These are phyloP conservation scores for Ophiostoma ips DNA, from an alignment of 2,329 filamentous ascomycete genomes.

Conservation along the genomic window DNA sequence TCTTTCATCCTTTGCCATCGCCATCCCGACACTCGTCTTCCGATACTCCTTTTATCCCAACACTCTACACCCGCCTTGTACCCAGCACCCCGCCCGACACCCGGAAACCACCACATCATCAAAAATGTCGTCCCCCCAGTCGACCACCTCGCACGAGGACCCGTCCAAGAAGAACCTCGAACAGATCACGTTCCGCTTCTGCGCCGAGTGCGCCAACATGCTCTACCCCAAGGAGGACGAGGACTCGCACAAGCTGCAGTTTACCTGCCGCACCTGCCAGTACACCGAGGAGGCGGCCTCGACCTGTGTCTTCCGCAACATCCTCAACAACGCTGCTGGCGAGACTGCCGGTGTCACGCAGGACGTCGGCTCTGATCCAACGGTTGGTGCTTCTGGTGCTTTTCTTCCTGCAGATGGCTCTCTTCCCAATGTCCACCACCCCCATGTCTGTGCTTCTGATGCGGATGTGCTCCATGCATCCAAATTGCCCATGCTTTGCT, in stretches of 20 bases:
- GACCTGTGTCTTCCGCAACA: conserved; percentile 89
- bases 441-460: conserved; percentile 3
- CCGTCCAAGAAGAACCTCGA: conserved; percentile 42
- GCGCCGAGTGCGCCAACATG: conserved; percentile 97
- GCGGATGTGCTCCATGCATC: too few species aligned
- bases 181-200: conserved; percentile 95
- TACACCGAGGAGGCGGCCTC: conserved; percentile 78
- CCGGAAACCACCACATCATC: background rate
- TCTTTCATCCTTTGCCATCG: background rate
- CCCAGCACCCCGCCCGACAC: background rate
- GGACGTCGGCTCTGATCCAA: conserved; percentile 94
- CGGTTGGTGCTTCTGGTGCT: conserved; percentile 64
- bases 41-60: background rate
- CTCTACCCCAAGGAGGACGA: conserved; percentile 94
- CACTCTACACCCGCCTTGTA: background rate
- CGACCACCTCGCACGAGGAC: conserved; percentile 29
- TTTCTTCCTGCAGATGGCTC: conserved; percentile 10
- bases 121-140: conserved; percentile 42
- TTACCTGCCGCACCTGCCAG: conserved; percentile 89
- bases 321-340: conserved; percentile 78
- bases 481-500: too few species aligned
- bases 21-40: background rate
- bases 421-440: background rate
- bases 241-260: conserved; percentile 71
- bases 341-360: conserved; percentile 96